A percentile compares a stretch with the other conserved stretches of the same genome.
phyloP scores from a whole-genome alignment of 2,329 filamentous ascomycete species.

The Fusarium illudens region DNA sequence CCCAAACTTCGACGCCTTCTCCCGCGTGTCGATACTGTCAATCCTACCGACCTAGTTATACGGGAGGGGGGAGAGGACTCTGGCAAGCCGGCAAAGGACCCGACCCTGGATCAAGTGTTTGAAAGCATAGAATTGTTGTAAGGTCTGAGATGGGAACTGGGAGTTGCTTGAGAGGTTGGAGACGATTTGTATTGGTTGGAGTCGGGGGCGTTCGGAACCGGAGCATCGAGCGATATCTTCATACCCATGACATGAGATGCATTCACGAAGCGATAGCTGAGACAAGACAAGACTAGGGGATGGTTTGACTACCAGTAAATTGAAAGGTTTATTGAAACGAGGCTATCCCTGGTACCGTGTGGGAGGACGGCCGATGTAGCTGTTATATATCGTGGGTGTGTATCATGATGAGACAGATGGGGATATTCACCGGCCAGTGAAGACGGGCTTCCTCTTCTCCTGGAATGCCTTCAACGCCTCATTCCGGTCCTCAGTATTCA shows the following conservation, averaged over 20 bases:
- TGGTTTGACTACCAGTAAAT: not conserved
- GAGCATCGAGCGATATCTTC: constrained; percentile 7
- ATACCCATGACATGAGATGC: constrained; percentile 20
- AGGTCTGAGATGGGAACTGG: not conserved
- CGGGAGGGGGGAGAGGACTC: not conserved
- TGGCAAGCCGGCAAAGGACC: not conserved
- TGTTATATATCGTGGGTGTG: not conserved
- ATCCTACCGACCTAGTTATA: not conserved
- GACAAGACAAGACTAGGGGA: not conserved
- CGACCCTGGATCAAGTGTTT: not conserved
- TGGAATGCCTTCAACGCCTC: constrained; percentile 88
- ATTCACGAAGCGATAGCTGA: constrained; percentile 14
- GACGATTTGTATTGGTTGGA: constrained; percentile 2
- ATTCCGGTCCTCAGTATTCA: constrained; percentile 83
- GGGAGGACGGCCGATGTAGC: not conserved
- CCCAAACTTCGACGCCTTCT: not conserved
- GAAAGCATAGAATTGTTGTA: not conserved
- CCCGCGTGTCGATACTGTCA: not conserved
- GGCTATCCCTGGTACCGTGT: not conserved
- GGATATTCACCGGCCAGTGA: constrained; percentile 59
- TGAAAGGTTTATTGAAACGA: not conserved
- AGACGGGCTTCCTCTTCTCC: constrained; percentile 68
- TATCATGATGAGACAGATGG: not conserved
- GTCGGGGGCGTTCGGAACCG: constrained; percentile 17
- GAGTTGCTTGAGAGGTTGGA: not conserved